A percentile compares a stretch with the other conserved stretches of the same genome.
Evolutionary conservation across 1,284 basidiomycete genomes (phyloP).

Genomic region (Sphagnurus paluster): DNA sequence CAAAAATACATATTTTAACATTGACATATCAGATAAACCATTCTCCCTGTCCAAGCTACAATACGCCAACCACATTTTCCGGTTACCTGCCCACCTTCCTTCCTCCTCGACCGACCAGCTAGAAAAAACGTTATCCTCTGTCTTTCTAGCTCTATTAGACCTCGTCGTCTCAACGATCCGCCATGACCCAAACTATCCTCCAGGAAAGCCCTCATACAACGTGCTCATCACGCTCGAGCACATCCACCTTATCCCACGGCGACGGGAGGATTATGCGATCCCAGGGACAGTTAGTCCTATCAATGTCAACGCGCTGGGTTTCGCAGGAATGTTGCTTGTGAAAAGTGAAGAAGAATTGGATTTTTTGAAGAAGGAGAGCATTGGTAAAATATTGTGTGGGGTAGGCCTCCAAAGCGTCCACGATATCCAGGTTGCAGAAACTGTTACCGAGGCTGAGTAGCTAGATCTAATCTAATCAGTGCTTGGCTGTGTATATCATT

Average conservation of each 20-base stretch:
- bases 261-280: constrained; percentile 53
- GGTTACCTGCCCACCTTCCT: constrained; percentile 55
- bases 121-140: constrained; percentile 55
- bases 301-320: constrained; percentile 83
- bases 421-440: constrained; percentile 32
- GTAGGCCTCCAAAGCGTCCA: constrained; percentile 64
- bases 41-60: constrained; percentile 69
- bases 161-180: constrained; percentile 76
- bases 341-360: constrained; percentile 76
- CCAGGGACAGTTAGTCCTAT: constrained; percentile 53
- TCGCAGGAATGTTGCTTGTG: constrained; percentile 82
- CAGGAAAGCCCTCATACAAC: constrained; percentile 77
- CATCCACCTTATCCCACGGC: constrained; percentile 80
- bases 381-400: constrained; percentile 57
- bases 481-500: constrained; percentile 7
- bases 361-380: constrained; percentile 59
- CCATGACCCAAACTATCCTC: constrained; percentile 58
- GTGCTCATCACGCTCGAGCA: constrained; percentile 81
- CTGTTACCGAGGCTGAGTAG: constrained; percentile 24
- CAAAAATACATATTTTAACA: constrained; percentile 13
- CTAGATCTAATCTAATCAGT: constrained; percentile 13
- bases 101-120: constrained; percentile 47
- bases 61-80: constrained; percentile 79
- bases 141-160: constrained; percentile 78
- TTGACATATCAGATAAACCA: constrained; percentile 56